A percentile compares a stretch with the other conserved stretches of the same genome.
These are phyloP conservation scores for Candida sonorensis DNA, from an alignment of 805 yeast genomes.

Conservation along the genomic window DNA sequence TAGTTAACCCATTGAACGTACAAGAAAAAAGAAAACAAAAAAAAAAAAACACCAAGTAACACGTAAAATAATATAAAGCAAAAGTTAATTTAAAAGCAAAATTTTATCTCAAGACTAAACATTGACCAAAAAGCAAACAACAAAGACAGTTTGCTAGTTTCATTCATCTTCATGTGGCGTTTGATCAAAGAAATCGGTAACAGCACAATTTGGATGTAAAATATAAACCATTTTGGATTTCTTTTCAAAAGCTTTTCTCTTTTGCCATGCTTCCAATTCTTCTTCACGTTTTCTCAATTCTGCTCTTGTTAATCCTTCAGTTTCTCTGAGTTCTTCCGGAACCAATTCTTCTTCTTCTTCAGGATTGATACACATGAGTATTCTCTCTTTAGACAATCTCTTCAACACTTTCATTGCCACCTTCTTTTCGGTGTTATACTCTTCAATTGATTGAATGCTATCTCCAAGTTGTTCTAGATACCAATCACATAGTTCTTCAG, in stretches of 20 bases:
- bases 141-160: no score
- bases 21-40: no score
- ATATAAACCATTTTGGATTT: constrained; percentile 37
- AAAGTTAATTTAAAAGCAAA: no score
- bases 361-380: constrained; percentile 58
- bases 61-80: no score
- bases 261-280: constrained; percentile 19
- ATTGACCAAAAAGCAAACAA: no score
- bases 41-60: no score
- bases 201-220: constrained; percentile 79
- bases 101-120: no score
- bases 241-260: constrained; percentile 15
- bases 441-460: constrained; percentile 60
- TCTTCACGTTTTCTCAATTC: constrained; percentile 20
- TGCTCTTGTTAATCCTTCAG: constrained; percentile 15
- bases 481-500: constrained; percentile 68
- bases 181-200: constrained; percentile 56
- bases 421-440: constrained; percentile 62
- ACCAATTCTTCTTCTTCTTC: constrained; percentile 31
- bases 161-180: not conserved
- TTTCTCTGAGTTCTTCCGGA: constrained; percentile 18
- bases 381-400: constrained; percentile 76
- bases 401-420: constrained; percentile 75
- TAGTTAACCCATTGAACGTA: no score
- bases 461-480: constrained; percentile 71